phyloP scores from a whole-genome alignment of 2,329 filamentous ascomycete species.

The Aspergillus fumigatiaffinis region DNA sequence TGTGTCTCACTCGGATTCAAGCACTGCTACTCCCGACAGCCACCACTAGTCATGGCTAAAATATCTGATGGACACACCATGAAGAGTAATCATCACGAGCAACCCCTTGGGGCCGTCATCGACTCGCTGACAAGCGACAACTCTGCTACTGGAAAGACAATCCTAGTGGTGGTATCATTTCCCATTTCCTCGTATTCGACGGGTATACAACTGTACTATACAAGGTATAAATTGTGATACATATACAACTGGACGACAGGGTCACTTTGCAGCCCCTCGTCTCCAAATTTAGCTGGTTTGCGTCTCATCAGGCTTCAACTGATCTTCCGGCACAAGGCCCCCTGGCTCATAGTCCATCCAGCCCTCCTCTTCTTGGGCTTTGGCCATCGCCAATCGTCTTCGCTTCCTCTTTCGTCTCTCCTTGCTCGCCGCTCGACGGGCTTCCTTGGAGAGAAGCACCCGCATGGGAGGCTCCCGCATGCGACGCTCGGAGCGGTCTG shows the following conservation, averaged over 20 bases:
- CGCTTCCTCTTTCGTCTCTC: slow-evolving; percentile 20
- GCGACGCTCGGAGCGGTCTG: slow-evolving; percentile 4
- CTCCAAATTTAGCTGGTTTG: background rate
- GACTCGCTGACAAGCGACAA: background rate
- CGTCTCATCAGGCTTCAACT: background rate
- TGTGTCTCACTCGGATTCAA: background rate
- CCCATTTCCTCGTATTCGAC: background rate
- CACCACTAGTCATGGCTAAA: background rate
- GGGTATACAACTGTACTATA: background rate
- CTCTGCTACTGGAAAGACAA: background rate
- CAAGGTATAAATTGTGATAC: background rate
- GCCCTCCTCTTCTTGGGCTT: slow-evolving; percentile 16
- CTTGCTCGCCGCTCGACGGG: slow-evolving; percentile 15
- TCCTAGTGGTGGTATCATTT: background rate
- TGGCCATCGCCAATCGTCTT: slow-evolving; percentile 15
- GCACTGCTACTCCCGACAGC: background rate
- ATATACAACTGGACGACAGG: background rate
- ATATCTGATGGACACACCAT: background rate
- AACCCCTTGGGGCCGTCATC: background rate
- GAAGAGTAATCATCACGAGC: background rate
- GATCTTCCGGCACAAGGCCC: slow-evolving; percentile 14
- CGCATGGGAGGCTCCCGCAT: background rate
- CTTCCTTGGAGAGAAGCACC: slow-evolving; percentile 4
- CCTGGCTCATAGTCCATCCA: slow-evolving; percentile 20
- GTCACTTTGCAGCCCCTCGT: background rate